A percentile compares a stretch with the other conserved stretches of the same genome.
phyloP scores from a whole-genome alignment of 352 stramenopile species.

The Pythium phragmiticola region DNA sequence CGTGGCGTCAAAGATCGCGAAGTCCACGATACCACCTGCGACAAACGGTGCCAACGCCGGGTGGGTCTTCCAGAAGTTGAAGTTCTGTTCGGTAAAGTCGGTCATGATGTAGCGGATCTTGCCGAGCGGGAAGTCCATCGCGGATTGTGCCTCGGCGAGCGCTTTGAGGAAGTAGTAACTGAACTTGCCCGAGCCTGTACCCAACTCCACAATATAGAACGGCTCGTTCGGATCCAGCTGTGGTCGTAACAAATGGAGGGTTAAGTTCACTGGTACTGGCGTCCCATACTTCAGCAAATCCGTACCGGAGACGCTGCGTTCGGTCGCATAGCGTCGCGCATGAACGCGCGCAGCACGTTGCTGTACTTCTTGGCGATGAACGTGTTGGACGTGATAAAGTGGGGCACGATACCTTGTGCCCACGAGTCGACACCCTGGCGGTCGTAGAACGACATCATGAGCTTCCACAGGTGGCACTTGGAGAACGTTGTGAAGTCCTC shows the following conservation, averaged over 20 bases:
- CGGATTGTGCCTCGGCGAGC: conserved; percentile 58
- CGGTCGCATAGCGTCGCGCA: conserved; percentile 51
- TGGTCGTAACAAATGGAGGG: neutral
- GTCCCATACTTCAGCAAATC: neutral
- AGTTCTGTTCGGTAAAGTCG: conserved; percentile 92
- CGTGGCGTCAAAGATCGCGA: conserved; percentile 93
- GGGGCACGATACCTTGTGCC: conserved; percentile 92
- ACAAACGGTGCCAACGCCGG: conserved; percentile 85
- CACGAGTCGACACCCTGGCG: conserved; percentile 84
- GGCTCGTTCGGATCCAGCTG: conserved; percentile 74
- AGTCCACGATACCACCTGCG: conserved; percentile 85
- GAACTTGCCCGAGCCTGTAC: conserved; percentile 92
- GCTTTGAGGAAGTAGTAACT: conserved; percentile 94
- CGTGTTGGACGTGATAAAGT: conserved; percentile 96
- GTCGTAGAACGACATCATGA: conserved; percentile 95
- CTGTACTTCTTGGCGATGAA: conserved; percentile 93
- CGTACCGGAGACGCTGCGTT: conserved; percentile 33
- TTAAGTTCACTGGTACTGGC: neutral
- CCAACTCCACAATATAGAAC: conserved; percentile 94
- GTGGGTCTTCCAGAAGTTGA: conserved; percentile 93
- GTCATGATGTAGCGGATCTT: conserved; percentile 96
- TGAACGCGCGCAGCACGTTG: conserved; percentile 63
- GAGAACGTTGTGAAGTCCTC: conserved; percentile 90
- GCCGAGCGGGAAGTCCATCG: conserved; percentile 77
- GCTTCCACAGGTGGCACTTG: conserved; percentile 89